Base-by-base conservation (phyloP, 2,329 filamentous ascomycete species). In the Aspergillus viridinutans region DNA sequence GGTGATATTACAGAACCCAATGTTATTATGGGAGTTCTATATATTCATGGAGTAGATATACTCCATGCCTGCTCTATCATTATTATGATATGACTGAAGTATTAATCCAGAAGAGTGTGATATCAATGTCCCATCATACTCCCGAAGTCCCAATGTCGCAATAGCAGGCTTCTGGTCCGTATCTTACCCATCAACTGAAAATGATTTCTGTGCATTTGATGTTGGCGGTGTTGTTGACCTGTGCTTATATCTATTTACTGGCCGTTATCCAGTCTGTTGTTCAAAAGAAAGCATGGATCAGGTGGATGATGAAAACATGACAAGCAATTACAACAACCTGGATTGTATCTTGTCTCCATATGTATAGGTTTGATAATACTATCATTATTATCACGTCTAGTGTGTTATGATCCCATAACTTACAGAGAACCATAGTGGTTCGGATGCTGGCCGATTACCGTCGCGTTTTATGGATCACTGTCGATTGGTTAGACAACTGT, bases 381-480 rank as follows among this genome's bases (percentile, higher is more conserved):
- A 45, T 45, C 42, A 20, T 26, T 23, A 12, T 43, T 20, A 45
- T 45, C 42, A 47, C 17, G 14, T 7, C 32, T 38, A 8, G 14
- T 17, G 32, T 3, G 6, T 17, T 48, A 47, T n/a, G 47, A 50
- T 42, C 35, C 38, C 14, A 10, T 42, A 47, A 21, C 23, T 50
- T n/a, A 29, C 47, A 4, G 23, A 35, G 20, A 52, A 38, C n/a
- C 17, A 53, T 28, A 45, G 28, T 53, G 40, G 58, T 60, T 63
- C 53, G 61, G 59, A 61, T 59, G 53, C 57, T 59, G 59, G 50
- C 61, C 59, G 59, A 57, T 59, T 47, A 50, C 45, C 40, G 28
- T 50, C 49, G 52, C 48, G 42, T 54, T 54, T 45, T 45, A 54
- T 50, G 40, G 57, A 48, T 53, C 43, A 25, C 23, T 43, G 57